These are phyloP conservation scores for Yamagishiella unicocca DNA, from an alignment of 139 green algal genomes.

Conservation along the genomic window DNA sequence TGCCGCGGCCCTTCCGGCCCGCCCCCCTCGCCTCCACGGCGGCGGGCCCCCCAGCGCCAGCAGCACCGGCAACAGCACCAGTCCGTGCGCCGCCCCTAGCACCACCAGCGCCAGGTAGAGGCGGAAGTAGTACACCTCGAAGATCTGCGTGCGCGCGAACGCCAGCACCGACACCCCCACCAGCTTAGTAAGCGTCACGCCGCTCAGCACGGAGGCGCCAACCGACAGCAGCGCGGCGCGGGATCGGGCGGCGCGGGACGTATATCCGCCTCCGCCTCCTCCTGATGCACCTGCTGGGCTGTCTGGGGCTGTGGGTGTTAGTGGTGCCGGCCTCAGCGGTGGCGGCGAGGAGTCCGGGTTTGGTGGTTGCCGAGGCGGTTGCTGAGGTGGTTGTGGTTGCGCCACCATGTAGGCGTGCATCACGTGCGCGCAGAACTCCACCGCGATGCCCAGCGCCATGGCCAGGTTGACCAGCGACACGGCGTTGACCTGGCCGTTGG, in stretches of 20 bases:
- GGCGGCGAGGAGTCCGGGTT: not conserved
- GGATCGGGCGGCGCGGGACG: not conserved
- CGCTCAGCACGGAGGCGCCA: conserved; percentile 82
- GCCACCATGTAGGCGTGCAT: conserved; percentile 75
- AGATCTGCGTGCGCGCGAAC: conserved; percentile 83
- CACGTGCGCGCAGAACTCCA: conserved; percentile 91
- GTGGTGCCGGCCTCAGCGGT: not conserved
- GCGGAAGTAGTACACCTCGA: conserved; percentile 60
- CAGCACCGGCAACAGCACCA: conserved; percentile 91
- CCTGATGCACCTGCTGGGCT: too few species aligned
- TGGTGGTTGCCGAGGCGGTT: not conserved
- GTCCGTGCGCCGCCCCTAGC: conserved; percentile 85
- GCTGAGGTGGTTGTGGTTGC: not conserved
- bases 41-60: conserved; percentile 74
- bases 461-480: conserved; percentile 87
- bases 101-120: conserved; percentile 92
- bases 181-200: conserved; percentile 92
- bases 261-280: too few species aligned
- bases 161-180: conserved; percentile 87
- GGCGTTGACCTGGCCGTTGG: conserved; percentile 74
- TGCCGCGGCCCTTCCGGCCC: not conserved
- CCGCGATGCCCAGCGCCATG: conserved; percentile 83
- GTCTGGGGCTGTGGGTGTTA: not conserved
- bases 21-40: too few species aligned
- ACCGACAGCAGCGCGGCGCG: conserved; percentile 42